Evolutionary conservation across 75 land plant genomes (phyloP).

Genomic region (Adiantum capillusveneris): DNA sequence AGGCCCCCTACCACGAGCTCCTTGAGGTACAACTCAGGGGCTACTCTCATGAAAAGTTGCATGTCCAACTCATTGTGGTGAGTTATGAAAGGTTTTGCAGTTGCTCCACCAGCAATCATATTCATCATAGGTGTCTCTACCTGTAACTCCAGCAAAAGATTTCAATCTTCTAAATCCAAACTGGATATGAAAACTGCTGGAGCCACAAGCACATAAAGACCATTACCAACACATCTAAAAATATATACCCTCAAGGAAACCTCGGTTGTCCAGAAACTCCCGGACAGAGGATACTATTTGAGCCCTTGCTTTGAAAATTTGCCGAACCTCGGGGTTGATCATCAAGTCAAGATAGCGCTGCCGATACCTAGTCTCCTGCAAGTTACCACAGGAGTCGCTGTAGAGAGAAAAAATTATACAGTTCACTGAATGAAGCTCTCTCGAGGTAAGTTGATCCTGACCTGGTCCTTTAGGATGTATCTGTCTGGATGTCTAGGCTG

Average conservation of each 20-base stretch:
- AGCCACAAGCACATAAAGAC: too few species aligned
- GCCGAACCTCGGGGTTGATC: slow-evolving; percentile 71
- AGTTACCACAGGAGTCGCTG: not conserved
- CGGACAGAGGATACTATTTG: slow-evolving; percentile 55
- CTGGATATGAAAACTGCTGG: too few species aligned
- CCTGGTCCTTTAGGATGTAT: slow-evolving; percentile 80
- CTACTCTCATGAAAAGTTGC: slow-evolving; percentile 83
- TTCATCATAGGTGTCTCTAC: slow-evolving; percentile 99
- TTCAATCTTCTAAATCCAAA: too few species aligned
- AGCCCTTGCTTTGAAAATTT: slow-evolving; percentile 67
- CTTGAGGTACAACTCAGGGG: slow-evolving; percentile 89
- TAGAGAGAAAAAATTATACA: not conserved
- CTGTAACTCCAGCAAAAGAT: slow-evolving; percentile 19
- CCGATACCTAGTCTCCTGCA: slow-evolving; percentile 88
- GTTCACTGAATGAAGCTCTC: too few species aligned
- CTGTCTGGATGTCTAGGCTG: slow-evolving; percentile 59
- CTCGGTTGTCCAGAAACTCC: slow-evolving; percentile 53
- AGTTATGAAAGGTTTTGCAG: slow-evolving; percentile 91
- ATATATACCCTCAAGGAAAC: slow-evolving; percentile 64
- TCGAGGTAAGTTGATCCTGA: slow-evolving; percentile 13
- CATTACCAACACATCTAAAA: too few species aligned
- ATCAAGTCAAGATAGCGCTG: slow-evolving; percentile 86
- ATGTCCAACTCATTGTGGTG: slow-evolving; percentile 90
- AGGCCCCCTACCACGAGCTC: slow-evolving; percentile 85
- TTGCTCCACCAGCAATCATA: slow-evolving; percentile 98